Conservation (phyloP, 2,329 filamentous ascomycete genomes). For the Aaosphaeria arxii region DNA sequence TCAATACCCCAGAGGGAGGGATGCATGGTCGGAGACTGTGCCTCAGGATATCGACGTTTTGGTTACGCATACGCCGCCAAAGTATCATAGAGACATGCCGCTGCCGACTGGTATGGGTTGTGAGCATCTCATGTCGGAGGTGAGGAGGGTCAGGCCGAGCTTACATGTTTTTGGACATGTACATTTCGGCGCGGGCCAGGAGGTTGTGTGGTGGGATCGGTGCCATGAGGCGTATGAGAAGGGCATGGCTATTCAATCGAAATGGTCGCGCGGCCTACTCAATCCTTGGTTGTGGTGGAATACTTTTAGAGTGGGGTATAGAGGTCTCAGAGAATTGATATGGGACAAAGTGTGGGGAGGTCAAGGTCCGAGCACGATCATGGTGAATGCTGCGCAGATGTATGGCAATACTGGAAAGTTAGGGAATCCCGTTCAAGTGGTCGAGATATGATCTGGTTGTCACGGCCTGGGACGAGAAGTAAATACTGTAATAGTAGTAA, state of each 20-base stretch:
- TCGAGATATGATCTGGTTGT: conserved; percentile 31
- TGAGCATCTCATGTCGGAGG: conserved; percentile 65
- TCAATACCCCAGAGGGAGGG: conserved; percentile 63
- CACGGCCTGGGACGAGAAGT: neutral
- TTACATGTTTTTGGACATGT: conserved; percentile 85
- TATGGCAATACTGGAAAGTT: conserved; percentile 48
- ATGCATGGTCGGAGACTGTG: conserved; percentile 71
- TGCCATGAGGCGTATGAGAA: conserved; percentile 69
- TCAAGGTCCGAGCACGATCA: conserved; percentile 46
- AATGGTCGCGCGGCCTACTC: conserved; percentile 36
- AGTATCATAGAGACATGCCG: conserved; percentile 64
- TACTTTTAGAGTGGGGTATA: conserved; percentile 49
- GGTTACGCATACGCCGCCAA: conserved; percentile 77
- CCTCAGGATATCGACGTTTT: conserved; percentile 73
- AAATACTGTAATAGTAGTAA: neutral
- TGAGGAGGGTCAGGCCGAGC: conserved; percentile 70
- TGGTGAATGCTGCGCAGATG: conserved; percentile 62
- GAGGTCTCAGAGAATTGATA: conserved; percentile 54
- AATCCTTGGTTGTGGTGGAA: conserved; percentile 49
- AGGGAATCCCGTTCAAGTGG: conserved; percentile 45
- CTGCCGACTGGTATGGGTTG: conserved; percentile 64
- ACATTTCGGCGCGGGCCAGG: conserved; percentile 70
- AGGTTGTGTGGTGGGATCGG: conserved; percentile 71
- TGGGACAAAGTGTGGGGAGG: conserved; percentile 61
- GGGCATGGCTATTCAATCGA: conserved; percentile 47